Percentiles rank a stretch among this genome's conserved stretches.
Conservation (phyloP, 2,329 filamentous ascomycete species). For the Colletotrichum sp. region DNA sequence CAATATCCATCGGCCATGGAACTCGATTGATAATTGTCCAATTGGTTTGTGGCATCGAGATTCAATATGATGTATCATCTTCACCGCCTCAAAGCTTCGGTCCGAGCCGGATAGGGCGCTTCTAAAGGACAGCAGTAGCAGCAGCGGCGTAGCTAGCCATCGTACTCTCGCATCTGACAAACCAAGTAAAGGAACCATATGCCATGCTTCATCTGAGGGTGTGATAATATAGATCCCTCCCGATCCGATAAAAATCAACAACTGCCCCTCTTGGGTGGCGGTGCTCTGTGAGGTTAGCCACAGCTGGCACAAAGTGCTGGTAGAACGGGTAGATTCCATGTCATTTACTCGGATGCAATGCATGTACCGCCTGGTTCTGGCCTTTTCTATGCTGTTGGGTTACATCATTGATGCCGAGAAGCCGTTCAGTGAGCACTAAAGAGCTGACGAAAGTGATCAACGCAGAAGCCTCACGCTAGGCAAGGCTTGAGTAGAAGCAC, state of each 20-base stretch:
- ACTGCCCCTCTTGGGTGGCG: not conserved
- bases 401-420: not conserved
- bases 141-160: not conserved
- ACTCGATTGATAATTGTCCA: not conserved
- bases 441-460: not conserved
- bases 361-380: not conserved
- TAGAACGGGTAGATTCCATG: not conserved
- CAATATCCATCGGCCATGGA: not conserved
- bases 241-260: not conserved
- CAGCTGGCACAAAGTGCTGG: not conserved
- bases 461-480: not conserved
- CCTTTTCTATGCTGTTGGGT: not conserved
- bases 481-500: not conserved
- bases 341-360: not conserved
- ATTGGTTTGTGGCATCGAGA: not conserved
- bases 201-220: not conserved
- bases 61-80: not conserved
- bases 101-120: not conserved
- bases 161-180: not conserved
- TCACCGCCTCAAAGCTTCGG: not conserved
- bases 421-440: not conserved
- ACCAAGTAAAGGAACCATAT: not conserved
- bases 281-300: not conserved
- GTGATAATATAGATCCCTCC: not conserved
- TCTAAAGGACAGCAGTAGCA: not conserved